phyloP scores from a whole-genome alignment of 106 monocot species.

The Gastrodia elata region DNA sequence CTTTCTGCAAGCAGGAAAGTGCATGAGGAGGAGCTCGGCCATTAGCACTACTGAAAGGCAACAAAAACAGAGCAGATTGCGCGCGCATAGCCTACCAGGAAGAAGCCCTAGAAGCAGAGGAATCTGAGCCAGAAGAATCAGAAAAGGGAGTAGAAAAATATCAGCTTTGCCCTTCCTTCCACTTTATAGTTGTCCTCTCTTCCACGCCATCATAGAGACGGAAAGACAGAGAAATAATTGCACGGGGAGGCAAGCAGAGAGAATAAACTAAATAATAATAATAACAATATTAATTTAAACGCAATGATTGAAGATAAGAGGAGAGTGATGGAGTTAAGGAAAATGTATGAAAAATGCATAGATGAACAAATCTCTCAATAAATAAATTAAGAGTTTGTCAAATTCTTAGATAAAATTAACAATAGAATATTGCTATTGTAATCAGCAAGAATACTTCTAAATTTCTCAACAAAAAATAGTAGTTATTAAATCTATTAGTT shows the following conservation, averaged over 20 bases:
- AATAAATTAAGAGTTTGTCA: no score
- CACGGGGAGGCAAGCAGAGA: no score
- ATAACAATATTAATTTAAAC: background rate
- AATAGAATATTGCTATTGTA: no score
- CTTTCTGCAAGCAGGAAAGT: no score
- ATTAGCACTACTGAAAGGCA: background rate
- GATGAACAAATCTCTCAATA: no score
- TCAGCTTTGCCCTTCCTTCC: background rate
- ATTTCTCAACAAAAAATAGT: no score
- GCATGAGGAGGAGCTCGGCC: background rate
- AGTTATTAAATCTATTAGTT: no score
- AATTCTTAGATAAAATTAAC: no score
- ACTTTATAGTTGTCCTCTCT: background rate
- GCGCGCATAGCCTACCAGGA: background rate
- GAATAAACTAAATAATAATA: background rate
- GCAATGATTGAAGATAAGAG: no score
- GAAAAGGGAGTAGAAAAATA: slow-evolving; percentile 2
- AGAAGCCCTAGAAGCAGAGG: slow-evolving; percentile 4
- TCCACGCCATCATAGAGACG: background rate
- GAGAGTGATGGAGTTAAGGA: background rate
- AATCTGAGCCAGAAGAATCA: background rate
- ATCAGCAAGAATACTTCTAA: no score
- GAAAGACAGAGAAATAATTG: background rate
- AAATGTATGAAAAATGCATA: background rate
- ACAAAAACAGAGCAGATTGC: background rate